Evolutionary conservation across 225 moss, liverwort and hornwort species (phyloP), one percentile per base, ranked within the genome.

Genomic region (Antitrichia curtipendula): DNA sequence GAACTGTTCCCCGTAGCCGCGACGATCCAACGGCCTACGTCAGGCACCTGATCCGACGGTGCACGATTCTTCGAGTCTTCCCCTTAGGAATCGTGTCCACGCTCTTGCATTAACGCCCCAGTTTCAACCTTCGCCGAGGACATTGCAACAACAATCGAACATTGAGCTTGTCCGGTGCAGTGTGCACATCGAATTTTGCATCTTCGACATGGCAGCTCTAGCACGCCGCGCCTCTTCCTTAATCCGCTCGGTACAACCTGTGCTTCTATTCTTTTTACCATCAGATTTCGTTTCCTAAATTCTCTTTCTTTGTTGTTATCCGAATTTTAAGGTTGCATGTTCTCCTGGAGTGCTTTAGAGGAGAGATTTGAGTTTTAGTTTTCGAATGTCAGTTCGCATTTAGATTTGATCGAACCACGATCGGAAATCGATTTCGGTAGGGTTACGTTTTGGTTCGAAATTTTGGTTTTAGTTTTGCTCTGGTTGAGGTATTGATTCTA

Each of bases 131-230:
- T 81, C 25, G 41, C 34, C 10, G 43, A 50, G 52, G 22, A 31
- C 82, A 25, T 82, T 77, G 77, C 83, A 27, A 40, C 57, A 25
- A 43, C 52, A 69, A 84, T 68, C 52, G 58, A 87, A 45, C 21
- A 28, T 34, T 32, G 82, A 75, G 8, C 62, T 73, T 27, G 63
- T 62, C 14, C 52, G 32, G 59, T 57, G 25, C 11, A 11, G 52
- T n/a, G 66, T 32, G 41, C 85, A 56, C 84, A 56, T 36, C 58
- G 63, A 71, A 56, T 62, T 64, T 60, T 66, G 68, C 89, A 36
- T 56, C 68, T 29, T 77, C 82, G 90, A 50, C 76, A 93, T 93
- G 93, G 93, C 93, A 89, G 85, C 91, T 65, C 90, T 93, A 8
- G 89, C 91, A 59, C 91, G 93, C 76, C 93, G 91, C 61, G 90